These are phyloP conservation scores for Gelatoporia subvermispora DNA, from an alignment of 768 basidiomycete species.

Conservation along the genomic window DNA sequence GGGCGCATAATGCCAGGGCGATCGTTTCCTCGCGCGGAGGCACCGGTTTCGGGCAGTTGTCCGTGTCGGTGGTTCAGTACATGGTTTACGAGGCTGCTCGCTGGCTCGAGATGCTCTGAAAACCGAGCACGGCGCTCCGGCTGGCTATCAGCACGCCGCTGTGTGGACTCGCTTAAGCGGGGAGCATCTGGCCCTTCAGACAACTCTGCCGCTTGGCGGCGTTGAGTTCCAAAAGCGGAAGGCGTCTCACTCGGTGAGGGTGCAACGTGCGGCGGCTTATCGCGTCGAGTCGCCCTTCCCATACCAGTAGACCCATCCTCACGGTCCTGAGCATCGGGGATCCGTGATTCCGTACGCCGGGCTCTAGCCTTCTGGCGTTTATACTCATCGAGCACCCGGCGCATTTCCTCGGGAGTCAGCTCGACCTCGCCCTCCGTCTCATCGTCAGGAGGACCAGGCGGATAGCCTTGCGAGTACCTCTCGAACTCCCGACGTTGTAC, in stretches of 20 bases:
- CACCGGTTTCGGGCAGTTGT: neutral
- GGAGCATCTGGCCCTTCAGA: too few species aligned
- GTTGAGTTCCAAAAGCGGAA: too few species aligned
- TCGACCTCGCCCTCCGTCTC: neutral
- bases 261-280: too few species aligned
- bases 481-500: neutral
- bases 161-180: neutral
- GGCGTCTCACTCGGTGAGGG: too few species aligned
- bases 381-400: neutral
- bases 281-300: too few species aligned
- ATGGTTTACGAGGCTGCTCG: neutral
- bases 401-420: neutral
- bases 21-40: neutral
- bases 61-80: neutral
- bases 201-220: too few species aligned
- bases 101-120: neutral
- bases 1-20: neutral
- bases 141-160: neutral
- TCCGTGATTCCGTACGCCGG: neutral
- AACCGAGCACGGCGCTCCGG: neutral
- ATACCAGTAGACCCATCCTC: neutral
- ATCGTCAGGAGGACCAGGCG: neutral
- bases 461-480: neutral
- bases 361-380: slow-evolving; percentile 1
- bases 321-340: too few species aligned